A percentile compares a stretch with the other conserved stretches of the same genome.
Evolutionary conservation across 2,329 filamentous ascomycete species (phyloP).

Genomic region (Fusarium sp.): DNA sequence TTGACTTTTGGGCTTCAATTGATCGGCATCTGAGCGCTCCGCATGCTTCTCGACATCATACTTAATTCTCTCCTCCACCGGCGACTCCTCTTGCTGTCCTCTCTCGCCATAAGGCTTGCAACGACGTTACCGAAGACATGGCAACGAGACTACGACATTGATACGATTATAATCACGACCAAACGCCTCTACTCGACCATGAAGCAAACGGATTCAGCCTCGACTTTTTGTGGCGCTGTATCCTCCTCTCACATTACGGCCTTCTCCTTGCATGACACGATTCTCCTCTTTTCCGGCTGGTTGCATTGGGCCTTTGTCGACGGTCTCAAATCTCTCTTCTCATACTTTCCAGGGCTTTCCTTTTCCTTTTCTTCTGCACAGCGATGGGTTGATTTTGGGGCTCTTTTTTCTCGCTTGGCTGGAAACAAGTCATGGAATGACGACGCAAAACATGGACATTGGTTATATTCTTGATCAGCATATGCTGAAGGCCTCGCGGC

Average conservation of each 20-base stretch:
- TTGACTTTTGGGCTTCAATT: slow-evolving; percentile 48
- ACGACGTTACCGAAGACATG: slow-evolving; percentile 49
- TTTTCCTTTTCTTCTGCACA: slow-evolving; percentile 38
- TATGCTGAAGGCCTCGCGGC: slow-evolving; percentile 46
- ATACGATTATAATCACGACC: slow-evolving; percentile 32
- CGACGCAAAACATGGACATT: slow-evolving; percentile 20
- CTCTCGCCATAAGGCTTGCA: slow-evolving; percentile 32
- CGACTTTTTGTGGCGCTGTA: background rate
- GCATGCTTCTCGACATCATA: slow-evolving; percentile 11
- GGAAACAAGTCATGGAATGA: slow-evolving; percentile 28
- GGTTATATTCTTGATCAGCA: slow-evolving; percentile 42
- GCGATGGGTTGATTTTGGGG: slow-evolving; percentile 35
- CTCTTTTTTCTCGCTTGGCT: slow-evolving; percentile 29
- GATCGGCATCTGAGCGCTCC: slow-evolving; percentile 21
- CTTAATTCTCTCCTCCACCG: slow-evolving; percentile 14
- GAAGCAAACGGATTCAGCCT: slow-evolving; percentile 1
- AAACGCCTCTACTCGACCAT: slow-evolving; percentile 22
- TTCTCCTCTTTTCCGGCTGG: slow-evolving; percentile 8
- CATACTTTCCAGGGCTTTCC: slow-evolving; percentile 14
- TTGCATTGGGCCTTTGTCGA: slow-evolving; percentile 22
- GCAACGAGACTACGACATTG: slow-evolving; percentile 43
- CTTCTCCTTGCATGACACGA: slow-evolving; percentile 3
- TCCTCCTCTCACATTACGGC: slow-evolving; percentile 22
- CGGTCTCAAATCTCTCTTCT: slow-evolving; percentile 26
- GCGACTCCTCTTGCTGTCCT: slow-evolving; percentile 11